Evolutionary conservation across 805 yeast species (phyloP), one percentile per base, ranked within the genome.

Genomic region (Metschnikowia picachoensis): DNA sequence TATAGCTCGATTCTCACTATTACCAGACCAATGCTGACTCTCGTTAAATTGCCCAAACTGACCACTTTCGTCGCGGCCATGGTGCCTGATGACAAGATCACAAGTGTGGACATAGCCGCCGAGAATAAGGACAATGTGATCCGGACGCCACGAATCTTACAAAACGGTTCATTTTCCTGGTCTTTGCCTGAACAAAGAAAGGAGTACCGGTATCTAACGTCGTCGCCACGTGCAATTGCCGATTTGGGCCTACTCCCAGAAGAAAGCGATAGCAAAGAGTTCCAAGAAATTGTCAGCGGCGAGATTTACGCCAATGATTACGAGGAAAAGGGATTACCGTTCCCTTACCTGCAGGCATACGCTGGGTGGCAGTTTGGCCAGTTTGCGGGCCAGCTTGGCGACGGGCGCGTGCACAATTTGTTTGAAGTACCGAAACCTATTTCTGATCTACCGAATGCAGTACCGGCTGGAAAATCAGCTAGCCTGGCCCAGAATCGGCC

Each of bases 321-420:
- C 36, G 47, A 31, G 29, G 48, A 35, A 30, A 47, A 34, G 45
- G 62, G 43, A 2, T 60, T 55, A 39, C 76, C 85, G 1, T 80
- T 79, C 54, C 98, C 99, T 0, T 92, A 86, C 65, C 80, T 97
- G 11, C 91, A 86, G 63, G 87, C 92, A 0, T 92, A 92, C 64
- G 96, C 98, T 1, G 99, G 99, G 1, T 89, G 85, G 75, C 99
- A 92, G 60, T 92, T 94, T 70, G 98, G 99, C 3, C 80, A 79
- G 53, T 92, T 92, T 79, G 97, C 97, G 0, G 98, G 98, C 2
- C 99, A 94, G 64, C 69, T 92, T 50, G 99, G 99, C 7, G 99
- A 92, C 63, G 99, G 99, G 1, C 71, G 99, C 49, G 97, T 89
- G 2, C 77, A 83, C 7, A 88, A 86, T 58, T 67, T 92, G 37